Evolutionary conservation across 495 filamentous ascomycete genomes (phyloP), one percentile per base, ranked within the genome.

Genomic region (Penicillium lividum): DNA sequence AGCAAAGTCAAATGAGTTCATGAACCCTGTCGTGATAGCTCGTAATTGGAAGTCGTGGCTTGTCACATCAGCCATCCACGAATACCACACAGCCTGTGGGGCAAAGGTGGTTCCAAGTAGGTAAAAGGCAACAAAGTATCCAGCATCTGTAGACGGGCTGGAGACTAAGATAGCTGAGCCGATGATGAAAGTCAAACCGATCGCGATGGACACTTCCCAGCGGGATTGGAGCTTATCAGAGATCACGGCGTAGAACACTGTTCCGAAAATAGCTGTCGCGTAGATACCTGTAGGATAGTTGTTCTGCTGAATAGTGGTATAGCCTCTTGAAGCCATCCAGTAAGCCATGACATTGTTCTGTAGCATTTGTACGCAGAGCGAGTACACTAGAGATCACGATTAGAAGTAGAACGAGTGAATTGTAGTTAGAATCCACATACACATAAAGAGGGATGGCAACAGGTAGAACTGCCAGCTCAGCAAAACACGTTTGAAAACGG

Each of bases 1-100:
- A 0, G 67, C 68, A 51, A 73, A 73, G 50, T 73, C 71, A 31
- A 73, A 73, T 1, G 71, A 73, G 53, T 73, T 73, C 71, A 73
- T 73, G 57, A 73, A 73, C 0, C 71, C 71, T 0, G 71, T 73
- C 15, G 71, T 65, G 31, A 73, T 73, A 6, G 71, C 71, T 1
- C 71, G 65, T 0, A 73, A 62, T 29, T 73, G 71, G 16, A 73
- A 53, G 47, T 73, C 71, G 42, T 71, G 68, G 30, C 61, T 52
- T 9, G 71, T 73, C 6, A 73, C 64, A 42, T 73, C 71, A 3
- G 71, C 71, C 59, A 73, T 66, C 71, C 71, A 73, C 7, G 68
- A 67, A 55, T 73, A 73, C 71, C 71, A 73, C n/a, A 73, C 58
- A 6, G 71, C 71, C 46, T 73, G 71, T 11, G 68, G 68, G 15